Evolutionary conservation across 306 rosid species (phyloP).

Genomic region (Rosa rugosa): DNA sequence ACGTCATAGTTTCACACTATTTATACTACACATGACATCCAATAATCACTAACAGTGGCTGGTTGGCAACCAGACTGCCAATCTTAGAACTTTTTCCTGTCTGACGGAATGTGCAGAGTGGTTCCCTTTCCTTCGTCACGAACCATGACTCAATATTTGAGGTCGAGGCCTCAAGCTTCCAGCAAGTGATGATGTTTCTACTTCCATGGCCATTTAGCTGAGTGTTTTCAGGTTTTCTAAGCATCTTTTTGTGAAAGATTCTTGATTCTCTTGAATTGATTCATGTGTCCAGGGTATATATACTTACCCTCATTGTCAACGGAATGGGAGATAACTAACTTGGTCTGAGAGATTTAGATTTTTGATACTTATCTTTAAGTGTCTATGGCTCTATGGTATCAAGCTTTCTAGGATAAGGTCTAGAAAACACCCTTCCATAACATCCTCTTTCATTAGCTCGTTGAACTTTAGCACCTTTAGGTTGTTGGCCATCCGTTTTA

Average conservation of each 20-base stretch:
- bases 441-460: neutral
- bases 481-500: neutral
- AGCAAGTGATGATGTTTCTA: conserved; percentile 52
- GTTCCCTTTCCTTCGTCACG: conserved; percentile 44
- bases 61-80: conserved; percentile 33
- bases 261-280: conserved; percentile 25
- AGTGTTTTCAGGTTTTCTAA: conserved; percentile 59
- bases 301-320: conserved; percentile 19
- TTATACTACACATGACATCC: conserved; percentile 21
- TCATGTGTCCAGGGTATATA: conserved; percentile 28
- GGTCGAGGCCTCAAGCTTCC: conserved; percentile 66
- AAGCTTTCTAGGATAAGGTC: conserved; percentile 14
- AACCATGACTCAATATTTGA: conserved; percentile 57
- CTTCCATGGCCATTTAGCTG: conserved; percentile 57
- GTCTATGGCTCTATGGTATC: conserved; percentile 12
- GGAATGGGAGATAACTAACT: conserved; percentile 26
- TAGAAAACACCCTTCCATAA: neutral
- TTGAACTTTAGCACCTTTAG: neutral
- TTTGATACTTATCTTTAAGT: conserved; percentile 21
- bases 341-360: conserved; percentile 9
- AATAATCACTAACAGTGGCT: conserved; percentile 32
- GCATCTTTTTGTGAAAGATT: conserved; percentile 31
- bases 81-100: conserved; percentile 40
- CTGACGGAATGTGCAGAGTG: conserved; percentile 68
- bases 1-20: conserved; percentile 14